Evolutionary conservation across 2,329 filamentous ascomycete species (phyloP).

Genomic region (Hypoxylon sp.): DNA sequence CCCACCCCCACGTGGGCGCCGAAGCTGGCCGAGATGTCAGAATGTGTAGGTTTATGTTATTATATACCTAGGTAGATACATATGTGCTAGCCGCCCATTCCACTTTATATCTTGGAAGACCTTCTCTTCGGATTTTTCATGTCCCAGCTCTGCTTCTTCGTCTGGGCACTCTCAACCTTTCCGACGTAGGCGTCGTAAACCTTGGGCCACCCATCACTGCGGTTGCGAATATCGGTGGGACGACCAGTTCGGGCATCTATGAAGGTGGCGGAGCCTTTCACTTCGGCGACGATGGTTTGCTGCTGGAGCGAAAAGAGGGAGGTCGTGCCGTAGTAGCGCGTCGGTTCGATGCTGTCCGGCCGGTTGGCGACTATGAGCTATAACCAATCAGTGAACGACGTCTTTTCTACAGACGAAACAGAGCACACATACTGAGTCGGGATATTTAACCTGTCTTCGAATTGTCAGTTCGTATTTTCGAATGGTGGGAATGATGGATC

Average conservation of each 20-base stretch:
- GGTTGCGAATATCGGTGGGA: conserved; percentile 33
- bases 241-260: conserved; percentile 35
- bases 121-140: too few species aligned
- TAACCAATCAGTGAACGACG: too few species aligned
- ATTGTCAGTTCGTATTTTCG: too few species aligned
- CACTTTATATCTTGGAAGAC: too few species aligned
- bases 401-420: background rate
- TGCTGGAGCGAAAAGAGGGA: background rate
- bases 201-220: conserved; percentile 26
- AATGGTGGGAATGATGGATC: too few species aligned
- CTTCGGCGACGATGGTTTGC: conserved; percentile 29
- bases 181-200: background rate
- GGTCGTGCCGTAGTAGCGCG: background rate
- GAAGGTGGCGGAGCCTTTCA: conserved; percentile 32
- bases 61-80: too few species aligned
- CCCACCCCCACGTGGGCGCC: too few species aligned
- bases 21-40: too few species aligned
- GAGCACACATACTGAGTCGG: background rate
- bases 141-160: too few species aligned
- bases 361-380: background rate
- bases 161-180: background rate
- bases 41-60: too few species aligned
- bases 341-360: background rate
- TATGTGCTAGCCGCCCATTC: too few species aligned
- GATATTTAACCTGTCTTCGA: background rate